phyloP scores from a whole-genome alignment of 176 grass and related monocot species.

The Aegilops longissima region DNA sequence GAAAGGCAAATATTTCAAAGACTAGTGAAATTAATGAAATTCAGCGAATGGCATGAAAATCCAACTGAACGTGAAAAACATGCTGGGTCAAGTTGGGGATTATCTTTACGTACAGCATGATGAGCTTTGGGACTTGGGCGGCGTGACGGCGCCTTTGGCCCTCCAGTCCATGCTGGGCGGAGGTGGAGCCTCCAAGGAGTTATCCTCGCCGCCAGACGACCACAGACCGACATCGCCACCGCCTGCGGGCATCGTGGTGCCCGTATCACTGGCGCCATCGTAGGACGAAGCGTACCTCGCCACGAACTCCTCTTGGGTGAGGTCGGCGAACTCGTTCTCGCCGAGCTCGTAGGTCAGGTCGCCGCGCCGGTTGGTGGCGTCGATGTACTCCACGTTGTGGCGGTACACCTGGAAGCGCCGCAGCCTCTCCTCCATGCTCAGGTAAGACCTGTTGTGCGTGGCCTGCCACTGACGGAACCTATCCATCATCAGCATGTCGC shows the following conservation, averaged over 20 bases:
- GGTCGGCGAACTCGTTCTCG: slow-evolving; percentile 57
- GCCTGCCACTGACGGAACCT: slow-evolving; percentile 37
- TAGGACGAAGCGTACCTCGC: neutral
- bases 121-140: slow-evolving; percentile 27
- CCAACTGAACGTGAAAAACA: too few species aligned
- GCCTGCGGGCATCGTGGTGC: neutral
- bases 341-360: slow-evolving; percentile 36
- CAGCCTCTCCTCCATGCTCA: slow-evolving; percentile 15
- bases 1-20: too few species aligned
- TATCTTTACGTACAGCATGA: neutral
- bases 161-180: slow-evolving; percentile 37
- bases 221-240: neutral
- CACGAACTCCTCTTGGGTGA: slow-evolving; percentile 50
- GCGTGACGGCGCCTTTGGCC: slow-evolving; percentile 24
- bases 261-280: neutral
- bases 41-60: too few species aligned
- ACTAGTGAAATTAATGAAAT: too few species aligned
- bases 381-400: slow-evolving; percentile 37
- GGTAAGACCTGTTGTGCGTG: slow-evolving; percentile 24
- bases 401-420: slow-evolving; percentile 51
- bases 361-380: slow-evolving; percentile 17
- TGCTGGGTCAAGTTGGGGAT: too few species aligned
- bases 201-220: neutral
- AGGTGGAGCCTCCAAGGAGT: neutral
- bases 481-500: slow-evolving; percentile 31